Evolutionary conservation across 768 basidiomycete genomes (phyloP).

Genomic region (Xerocomellus intermedius): DNA sequence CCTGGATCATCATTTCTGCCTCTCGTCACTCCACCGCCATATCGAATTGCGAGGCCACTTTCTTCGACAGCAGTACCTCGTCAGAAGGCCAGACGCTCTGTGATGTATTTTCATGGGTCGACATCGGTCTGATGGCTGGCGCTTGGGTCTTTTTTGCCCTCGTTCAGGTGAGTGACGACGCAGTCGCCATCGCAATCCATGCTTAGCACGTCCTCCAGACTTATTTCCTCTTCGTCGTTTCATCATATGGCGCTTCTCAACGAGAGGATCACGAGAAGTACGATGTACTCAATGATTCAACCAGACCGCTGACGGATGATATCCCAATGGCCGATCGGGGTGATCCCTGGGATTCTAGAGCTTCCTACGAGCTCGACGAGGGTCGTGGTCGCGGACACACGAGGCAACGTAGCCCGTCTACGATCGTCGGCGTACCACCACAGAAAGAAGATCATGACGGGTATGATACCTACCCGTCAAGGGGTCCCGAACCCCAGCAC

Average conservation of each 20-base stretch:
- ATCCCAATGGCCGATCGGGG: slow-evolving; percentile 63
- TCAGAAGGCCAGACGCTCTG: slow-evolving; percentile 73
- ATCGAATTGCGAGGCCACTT: slow-evolving; percentile 57
- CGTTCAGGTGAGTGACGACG: slow-evolving; percentile 56
- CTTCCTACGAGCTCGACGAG: slow-evolving; percentile 42
- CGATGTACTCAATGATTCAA: slow-evolving; percentile 64
- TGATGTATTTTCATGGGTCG: slow-evolving; percentile 89
- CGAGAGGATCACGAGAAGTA: slow-evolving; percentile 80
- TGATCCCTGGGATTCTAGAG: slow-evolving; percentile 70
- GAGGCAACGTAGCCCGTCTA: slow-evolving; percentile 59
- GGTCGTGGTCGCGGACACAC: slow-evolving; percentile 45
- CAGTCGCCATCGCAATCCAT: background rate
- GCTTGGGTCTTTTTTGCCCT: slow-evolving; percentile 81
- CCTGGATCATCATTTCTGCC: slow-evolving; percentile 81
- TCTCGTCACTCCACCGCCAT: slow-evolving; percentile 72
- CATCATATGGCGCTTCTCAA: slow-evolving; percentile 71
- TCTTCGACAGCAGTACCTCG: slow-evolving; percentile 43
- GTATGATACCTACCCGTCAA: slow-evolving; percentile 23
- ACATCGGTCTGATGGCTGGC: slow-evolving; percentile 87
- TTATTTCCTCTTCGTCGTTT: slow-evolving; percentile 47
- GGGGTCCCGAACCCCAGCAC: slow-evolving; percentile 33
- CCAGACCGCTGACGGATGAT: slow-evolving; percentile 51
- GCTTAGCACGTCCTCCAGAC: slow-evolving; percentile 36
- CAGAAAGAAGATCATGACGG: slow-evolving; percentile 43
- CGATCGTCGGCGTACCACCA: slow-evolving; percentile 49